A percentile compares a stretch with the other conserved stretches of the same genome.
Evolutionary conservation across 164 flowering plant genomes (phyloP).

Genomic region (Magnolia officinalis): DNA sequence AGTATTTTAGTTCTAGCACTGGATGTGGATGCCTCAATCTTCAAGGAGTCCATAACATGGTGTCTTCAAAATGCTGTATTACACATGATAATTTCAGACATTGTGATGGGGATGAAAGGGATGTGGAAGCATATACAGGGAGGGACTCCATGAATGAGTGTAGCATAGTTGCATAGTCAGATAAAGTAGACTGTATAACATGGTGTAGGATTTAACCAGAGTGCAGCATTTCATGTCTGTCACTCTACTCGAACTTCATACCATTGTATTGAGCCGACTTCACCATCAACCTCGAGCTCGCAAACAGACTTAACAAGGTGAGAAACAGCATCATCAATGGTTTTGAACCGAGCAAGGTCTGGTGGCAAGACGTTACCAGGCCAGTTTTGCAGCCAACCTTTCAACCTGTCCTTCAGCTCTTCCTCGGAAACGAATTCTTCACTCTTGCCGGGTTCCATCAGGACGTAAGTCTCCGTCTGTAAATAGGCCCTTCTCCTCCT

Average conservation of each 20-base stretch:
- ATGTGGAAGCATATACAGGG: no score
- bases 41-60: no score
- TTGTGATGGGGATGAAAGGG: no score
- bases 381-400: slow-evolving; percentile 80
- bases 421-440: slow-evolving; percentile 79
- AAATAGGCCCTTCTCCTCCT: slow-evolving; percentile 61
- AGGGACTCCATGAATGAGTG: no score
- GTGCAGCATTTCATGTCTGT: slow-evolving; percentile 4
- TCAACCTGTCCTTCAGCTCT: slow-evolving; percentile 50
- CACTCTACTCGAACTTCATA: slow-evolving; percentile 72
- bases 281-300: slow-evolving; percentile 84
- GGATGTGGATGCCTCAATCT: no score
- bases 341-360: slow-evolving; percentile 63
- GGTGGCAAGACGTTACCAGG: slow-evolving; percentile 60
- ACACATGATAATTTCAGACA: no score
- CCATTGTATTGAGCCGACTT: slow-evolving; percentile 86
- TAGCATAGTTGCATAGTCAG: no score
- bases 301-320: slow-evolving; percentile 72
- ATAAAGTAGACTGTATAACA: no score
- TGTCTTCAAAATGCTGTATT: no score
- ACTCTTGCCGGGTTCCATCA: slow-evolving; percentile 68
- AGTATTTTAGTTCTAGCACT: no score
- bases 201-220: no score
- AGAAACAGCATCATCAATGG: slow-evolving; percentile 63
- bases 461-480: slow-evolving; percentile 59